These are phyloP conservation scores for Coniella vitis DNA, from an alignment of 2,329 filamentous ascomycete species.

Conservation along the genomic window DNA sequence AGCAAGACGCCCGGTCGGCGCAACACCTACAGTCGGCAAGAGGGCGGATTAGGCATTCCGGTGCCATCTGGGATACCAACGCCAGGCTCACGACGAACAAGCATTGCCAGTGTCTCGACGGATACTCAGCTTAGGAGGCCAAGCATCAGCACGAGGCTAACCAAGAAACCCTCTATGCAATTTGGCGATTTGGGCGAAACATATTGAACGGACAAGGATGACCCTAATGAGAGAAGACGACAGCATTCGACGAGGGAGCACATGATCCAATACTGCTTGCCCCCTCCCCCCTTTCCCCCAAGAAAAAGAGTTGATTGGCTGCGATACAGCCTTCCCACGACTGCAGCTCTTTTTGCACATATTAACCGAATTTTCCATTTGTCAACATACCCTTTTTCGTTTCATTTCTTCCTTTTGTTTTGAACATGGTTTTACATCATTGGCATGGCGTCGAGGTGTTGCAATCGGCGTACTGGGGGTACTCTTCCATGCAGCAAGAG, in stretches of 20 bases:
- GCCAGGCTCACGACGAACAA: constrained; percentile 37
- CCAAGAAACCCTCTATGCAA: constrained; percentile 7
- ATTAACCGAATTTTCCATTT: no score
- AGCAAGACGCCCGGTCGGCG: constrained; percentile 27
- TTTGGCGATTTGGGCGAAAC: constrained; percentile 45
- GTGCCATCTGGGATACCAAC: constrained; percentile 41
- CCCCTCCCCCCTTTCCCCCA: no score
- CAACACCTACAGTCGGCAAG: constrained; percentile 45
- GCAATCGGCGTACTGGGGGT: no score
- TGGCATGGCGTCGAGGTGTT: no score
- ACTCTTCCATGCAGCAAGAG: not conserved
- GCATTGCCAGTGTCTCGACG: constrained; percentile 21
- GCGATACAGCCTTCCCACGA: not conserved
- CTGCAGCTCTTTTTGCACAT: not conserved
- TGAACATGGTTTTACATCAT: not conserved
- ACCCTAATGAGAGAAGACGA: not conserved
- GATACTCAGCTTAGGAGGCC: constrained; percentile 6
- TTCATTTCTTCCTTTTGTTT: no score
- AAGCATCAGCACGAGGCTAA: constrained; percentile 5
- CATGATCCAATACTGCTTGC: no score
- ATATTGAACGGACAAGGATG: constrained; percentile 30
- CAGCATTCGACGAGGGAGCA: not conserved
- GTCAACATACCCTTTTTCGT: no score
- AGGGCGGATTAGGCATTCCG: constrained; percentile 35
- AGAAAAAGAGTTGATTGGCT: no score